These are phyloP conservation scores for Candida boidinii DNA, from an alignment of 805 yeast species.

Conservation along the genomic window DNA sequence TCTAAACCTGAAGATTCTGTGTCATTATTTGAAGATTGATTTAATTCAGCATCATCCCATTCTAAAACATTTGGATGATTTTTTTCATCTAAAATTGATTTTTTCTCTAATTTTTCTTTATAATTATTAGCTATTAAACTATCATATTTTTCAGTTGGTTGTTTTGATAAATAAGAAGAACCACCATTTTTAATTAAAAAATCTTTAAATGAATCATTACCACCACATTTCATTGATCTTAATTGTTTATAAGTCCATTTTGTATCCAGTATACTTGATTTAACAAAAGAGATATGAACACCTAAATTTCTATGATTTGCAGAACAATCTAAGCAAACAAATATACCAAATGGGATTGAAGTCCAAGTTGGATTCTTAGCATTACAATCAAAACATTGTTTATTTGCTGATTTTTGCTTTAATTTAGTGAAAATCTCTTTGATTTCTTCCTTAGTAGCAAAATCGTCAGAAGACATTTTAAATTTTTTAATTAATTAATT, in stretches of 20 bases:
- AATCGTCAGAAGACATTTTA: conserved; percentile 19
- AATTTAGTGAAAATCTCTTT: conserved; percentile 55
- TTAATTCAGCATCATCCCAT: conserved; percentile 47
- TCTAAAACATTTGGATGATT: conserved; percentile 69
- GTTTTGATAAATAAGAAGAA: conserved; percentile 54
- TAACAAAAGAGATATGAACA: conserved; percentile 92
- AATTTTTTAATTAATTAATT: too few species aligned
- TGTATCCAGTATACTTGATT: conserved; percentile 76
- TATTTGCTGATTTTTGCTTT: conserved; percentile 63
- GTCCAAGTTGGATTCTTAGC: conserved; percentile 98
- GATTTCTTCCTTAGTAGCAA: conserved; percentile 65
- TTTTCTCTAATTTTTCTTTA: conserved; percentile 68
- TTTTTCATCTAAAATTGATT: conserved; percentile 55
- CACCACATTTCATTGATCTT: conserved; percentile 90
- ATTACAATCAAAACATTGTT: conserved; percentile 85
- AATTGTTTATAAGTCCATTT: conserved; percentile 90
- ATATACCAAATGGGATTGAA: conserved; percentile 90
- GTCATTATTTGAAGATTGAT: conserved; percentile 20
- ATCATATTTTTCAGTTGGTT: conserved; percentile 72
- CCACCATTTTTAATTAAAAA: conserved; percentile 84
- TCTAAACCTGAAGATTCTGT: conserved; percentile 49
- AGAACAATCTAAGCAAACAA: conserved; percentile 89
- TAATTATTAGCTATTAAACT: conserved; percentile 74
- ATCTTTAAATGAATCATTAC: conserved; percentile 80
- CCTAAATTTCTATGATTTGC: conserved; percentile 95